A percentile compares a stretch with the other conserved stretches of the same genome.
These are phyloP conservation scores for Sugiyamaella neomexicana DNA, from an alignment of 1,139 yeast genomes.

Conservation along the genomic window DNA sequence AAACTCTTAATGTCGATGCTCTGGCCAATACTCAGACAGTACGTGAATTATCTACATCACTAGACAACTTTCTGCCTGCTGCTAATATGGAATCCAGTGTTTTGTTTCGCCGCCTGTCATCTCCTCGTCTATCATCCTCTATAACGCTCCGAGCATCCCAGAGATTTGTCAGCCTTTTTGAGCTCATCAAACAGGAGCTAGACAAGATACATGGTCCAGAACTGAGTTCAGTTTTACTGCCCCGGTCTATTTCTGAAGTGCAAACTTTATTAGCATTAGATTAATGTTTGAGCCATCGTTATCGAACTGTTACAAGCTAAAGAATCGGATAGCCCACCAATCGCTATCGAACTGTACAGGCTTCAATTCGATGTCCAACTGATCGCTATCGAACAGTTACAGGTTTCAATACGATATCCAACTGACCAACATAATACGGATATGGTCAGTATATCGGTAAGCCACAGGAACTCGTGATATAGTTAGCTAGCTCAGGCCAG, in stretches of 20 bases:
- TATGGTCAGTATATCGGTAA: too few species aligned
- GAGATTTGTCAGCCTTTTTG: constrained; percentile 38
- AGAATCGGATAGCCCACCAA: too few species aligned
- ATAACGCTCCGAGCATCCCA: constrained; percentile 39
- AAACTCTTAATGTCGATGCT: constrained; percentile 1
- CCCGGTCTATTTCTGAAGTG: constrained; percentile 36
- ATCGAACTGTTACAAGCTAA: too few species aligned
- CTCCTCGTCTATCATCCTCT: constrained; percentile 39
- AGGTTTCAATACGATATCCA: too few species aligned
- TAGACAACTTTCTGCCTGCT: constrained; percentile 42
- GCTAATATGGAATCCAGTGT: constrained; percentile 39
- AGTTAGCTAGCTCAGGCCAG: too few species aligned
- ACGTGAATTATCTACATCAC: constrained; percentile 2
- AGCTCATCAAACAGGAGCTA: constrained; percentile 30
- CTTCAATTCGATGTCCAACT: too few species aligned
- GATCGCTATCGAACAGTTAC: too few species aligned
- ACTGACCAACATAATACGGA: too few species aligned
- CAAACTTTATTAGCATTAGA: constrained; percentile 34
- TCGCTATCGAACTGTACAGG: too few species aligned
- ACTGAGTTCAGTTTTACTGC: constrained; percentile 31
- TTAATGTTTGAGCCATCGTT: not conserved
- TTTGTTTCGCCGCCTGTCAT: constrained; percentile 36
- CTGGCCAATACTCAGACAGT: constrained; percentile 7
- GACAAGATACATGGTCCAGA: constrained; percentile 29
- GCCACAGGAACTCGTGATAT: too few species aligned